phyloP scores from a whole-genome alignment of 257 asterid species.

The Galeopsis tetrahit region DNA sequence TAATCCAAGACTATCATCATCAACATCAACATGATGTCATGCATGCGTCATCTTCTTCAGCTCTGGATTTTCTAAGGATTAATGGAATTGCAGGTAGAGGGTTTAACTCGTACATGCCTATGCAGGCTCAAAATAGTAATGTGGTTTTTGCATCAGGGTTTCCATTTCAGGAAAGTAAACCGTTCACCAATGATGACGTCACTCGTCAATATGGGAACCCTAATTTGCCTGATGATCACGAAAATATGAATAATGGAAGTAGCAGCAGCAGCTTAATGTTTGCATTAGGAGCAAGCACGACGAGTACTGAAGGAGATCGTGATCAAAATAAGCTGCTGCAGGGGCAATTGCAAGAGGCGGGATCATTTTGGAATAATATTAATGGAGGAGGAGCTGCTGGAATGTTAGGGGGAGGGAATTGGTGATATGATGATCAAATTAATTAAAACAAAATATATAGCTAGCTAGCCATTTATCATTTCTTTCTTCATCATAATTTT shows the following conservation, averaged over 20 bases:
- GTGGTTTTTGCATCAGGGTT: constrained; percentile 47
- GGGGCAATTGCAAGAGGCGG: too few relatives aligned
- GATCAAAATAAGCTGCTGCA: too few relatives aligned
- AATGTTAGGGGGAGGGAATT: too few relatives aligned
- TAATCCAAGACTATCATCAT: constrained; percentile 41
- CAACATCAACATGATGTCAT: constrained; percentile 37
- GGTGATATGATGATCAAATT: too few relatives aligned
- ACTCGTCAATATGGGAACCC: too few relatives aligned
- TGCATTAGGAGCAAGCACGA: constrained; percentile 62
- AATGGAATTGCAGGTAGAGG: too few relatives aligned
- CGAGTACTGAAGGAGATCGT: too few relatives aligned
- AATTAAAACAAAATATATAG: too few relatives aligned
- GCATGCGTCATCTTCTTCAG: constrained; percentile 45
- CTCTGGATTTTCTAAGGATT: constrained; percentile 56
- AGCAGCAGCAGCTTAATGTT: constrained; percentile 51
- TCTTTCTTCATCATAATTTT: too few relatives aligned
- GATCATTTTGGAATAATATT: too few relatives aligned
- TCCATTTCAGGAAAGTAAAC: constrained; percentile 68
- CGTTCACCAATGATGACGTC: constrained; percentile 46
- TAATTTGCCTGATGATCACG: constrained; percentile 26
- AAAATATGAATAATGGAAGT: constrained; percentile 43
- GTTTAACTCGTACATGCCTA: constrained; percentile 38
- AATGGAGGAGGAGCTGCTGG: too few relatives aligned
- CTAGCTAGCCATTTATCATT: too few relatives aligned
- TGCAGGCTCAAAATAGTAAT: constrained; percentile 30